Evolutionary conservation across 2,329 filamentous ascomycete species (phyloP), one percentile per base, ranked within the genome.

Genomic region (Zymoseptoria tritici): DNA sequence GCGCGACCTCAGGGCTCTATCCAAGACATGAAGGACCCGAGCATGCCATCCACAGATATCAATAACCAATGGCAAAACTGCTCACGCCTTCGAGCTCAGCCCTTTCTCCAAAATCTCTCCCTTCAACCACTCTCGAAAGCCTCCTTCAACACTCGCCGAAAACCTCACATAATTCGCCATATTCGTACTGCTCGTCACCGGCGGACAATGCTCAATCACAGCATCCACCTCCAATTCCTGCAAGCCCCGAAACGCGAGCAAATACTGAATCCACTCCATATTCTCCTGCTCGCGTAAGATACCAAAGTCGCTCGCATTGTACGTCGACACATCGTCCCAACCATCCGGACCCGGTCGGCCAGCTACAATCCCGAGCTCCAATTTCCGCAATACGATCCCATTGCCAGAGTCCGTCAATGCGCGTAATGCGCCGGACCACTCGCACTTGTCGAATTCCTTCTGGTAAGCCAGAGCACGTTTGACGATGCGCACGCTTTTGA

Each of bases 111-210:
- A 36, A 59, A 69, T 51, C 55, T 63, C 52, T n/a, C 59, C 60
- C 42, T 68, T 72, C 62, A 85, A 68, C 70, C 80, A 86, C 60
- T 82, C 80, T 49, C 76, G 74, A 70, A 86, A 80, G 2, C 80
- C 80, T 6, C 72, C 78, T 62, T 85, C 81, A 19, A 87, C 80
- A 57, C 83, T 85, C 36, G 78, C 79, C 29, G 83, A 85, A 63
- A 87, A 83, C 22, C 83, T 79, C 2, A 84, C 80, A 68, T 82
- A 85, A 61, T 84, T 78, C 3, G 81, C 77, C 79, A 84, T 81
- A 52, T 78, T 78, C 59, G 79, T 78, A 19, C 79, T 82, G 57
- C 77, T 77, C 9, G 67, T 71, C 1, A 81, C 80, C 24, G 77
- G 72, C 2, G 81, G 79, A 69, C 83, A 81, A 64, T 80, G 77